Conservation (phyloP, 108 stramenopile genomes). For the Cyclotella choctawhatcheeana region DNA sequence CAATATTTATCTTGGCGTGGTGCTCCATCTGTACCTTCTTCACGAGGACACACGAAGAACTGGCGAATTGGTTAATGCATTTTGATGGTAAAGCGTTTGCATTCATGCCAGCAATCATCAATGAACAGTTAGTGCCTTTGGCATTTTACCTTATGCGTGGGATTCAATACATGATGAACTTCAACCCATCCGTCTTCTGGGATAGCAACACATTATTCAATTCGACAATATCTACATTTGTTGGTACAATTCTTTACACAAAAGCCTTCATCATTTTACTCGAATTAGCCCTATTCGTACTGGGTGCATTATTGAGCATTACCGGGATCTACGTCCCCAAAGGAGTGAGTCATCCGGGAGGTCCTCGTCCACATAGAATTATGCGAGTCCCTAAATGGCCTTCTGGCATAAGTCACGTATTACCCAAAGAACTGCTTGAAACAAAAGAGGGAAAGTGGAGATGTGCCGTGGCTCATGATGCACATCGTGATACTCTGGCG, state of each 20-base stretch:
- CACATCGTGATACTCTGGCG: constrained; percentile 64
- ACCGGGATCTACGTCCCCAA: constrained; percentile 28
- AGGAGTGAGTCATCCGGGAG: constrained; percentile 78
- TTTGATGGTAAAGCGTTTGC: background rate
- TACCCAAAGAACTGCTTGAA: constrained; percentile 24
- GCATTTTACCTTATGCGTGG: constrained; percentile 2
- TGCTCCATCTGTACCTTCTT: constrained; percentile 42
- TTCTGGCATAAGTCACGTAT: constrained; percentile 21
- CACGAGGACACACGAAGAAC: constrained; percentile 24
- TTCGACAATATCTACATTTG: too few relatives aligned
- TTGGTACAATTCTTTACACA: constrained; percentile 33
- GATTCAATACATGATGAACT: constrained; percentile 27
- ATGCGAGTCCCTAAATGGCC: constrained; percentile 70
- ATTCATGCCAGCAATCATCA: background rate
- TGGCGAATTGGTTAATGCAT: constrained; percentile 13
- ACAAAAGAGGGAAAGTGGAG: constrained; percentile 52
- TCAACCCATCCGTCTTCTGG: too few relatives aligned
- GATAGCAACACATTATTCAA: too few relatives aligned
- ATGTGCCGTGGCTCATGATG: constrained; percentile 72
- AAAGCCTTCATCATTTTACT: constrained; percentile 11
- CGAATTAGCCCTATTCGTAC: constrained; percentile 25
- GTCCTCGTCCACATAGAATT: constrained; percentile 76
- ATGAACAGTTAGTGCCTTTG: constrained; percentile 6
- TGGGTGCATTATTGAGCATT: constrained; percentile 14
- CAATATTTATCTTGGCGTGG: constrained; percentile 44